These are phyloP conservation scores for Penicillium steckii DNA, from an alignment of 495 filamentous ascomycete genomes.

Conservation along the genomic window DNA sequence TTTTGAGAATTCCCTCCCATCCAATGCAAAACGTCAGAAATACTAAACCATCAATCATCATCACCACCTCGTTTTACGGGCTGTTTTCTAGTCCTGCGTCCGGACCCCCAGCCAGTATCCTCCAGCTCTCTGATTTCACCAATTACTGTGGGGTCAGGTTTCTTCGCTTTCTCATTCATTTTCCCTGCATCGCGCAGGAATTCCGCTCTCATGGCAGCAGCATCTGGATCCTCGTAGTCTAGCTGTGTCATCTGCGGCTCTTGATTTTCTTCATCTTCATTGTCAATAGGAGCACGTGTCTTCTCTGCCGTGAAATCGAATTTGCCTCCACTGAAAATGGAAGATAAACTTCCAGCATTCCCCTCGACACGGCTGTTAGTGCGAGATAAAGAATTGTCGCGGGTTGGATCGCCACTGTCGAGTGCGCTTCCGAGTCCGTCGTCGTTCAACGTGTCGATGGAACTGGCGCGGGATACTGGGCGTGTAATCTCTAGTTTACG, in stretches of 20 bases:
- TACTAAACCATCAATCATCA: conserved; percentile 14
- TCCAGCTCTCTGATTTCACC: conserved; percentile 37
- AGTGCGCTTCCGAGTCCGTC: conserved; percentile 49
- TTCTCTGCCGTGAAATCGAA: conserved; percentile 32
- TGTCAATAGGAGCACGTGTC: conserved; percentile 16
- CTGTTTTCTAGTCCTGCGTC: conserved; percentile 40
- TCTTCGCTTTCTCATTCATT: conserved; percentile 26
- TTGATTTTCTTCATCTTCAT: conserved; percentile 36
- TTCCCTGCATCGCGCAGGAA: conserved; percentile 46
- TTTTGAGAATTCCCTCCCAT: not conserved
- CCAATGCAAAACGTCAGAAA: not conserved
- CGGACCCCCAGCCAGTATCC: conserved; percentile 35
- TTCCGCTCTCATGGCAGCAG: conserved; percentile 47
- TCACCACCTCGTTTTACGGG: conserved; percentile 21
- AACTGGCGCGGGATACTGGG: conserved; percentile 47
- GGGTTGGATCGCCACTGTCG: conserved; percentile 32
- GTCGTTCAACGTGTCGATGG: conserved; percentile 55
- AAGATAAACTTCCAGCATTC: conserved; percentile 24
- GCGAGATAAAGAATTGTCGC: conserved; percentile 29
- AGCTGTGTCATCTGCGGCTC: conserved; percentile 51
- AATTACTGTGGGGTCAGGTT: conserved; percentile 19
- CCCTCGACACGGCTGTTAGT: conserved; percentile 25
- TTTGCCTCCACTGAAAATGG: conserved; percentile 31
- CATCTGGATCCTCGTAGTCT: conserved; percentile 54
- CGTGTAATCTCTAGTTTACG: conserved; percentile 13